Percentiles rank a stretch among this genome's conserved stretches.
phyloP scores from a whole-genome alignment of 2,329 filamentous ascomycete species.

The Neofusicoccum parvum region DNA sequence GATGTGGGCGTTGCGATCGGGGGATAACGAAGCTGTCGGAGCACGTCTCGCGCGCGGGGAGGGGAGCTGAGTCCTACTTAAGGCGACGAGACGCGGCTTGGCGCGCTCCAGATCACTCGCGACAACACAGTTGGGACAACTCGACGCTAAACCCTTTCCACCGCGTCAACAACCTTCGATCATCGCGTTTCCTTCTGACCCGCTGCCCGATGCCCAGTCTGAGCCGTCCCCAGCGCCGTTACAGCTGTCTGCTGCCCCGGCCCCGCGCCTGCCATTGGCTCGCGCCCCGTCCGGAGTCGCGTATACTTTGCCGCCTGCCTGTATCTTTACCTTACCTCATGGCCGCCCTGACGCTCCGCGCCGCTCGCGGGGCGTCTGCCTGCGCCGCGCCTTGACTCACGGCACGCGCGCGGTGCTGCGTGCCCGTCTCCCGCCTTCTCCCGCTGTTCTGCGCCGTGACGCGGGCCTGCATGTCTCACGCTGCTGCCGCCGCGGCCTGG shows the following conservation, averaged over 20 bases:
- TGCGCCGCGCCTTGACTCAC: background rate
- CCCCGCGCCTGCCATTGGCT: slow-evolving; percentile 1
- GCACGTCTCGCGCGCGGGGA: slow-evolving; percentile 21
- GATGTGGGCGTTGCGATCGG: slow-evolving; percentile 1
- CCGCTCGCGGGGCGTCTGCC: too few relatives aligned
- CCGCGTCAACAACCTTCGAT: slow-evolving; percentile 14
- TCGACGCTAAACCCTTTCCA: slow-evolving; percentile 21
- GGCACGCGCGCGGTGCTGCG: too few relatives aligned
- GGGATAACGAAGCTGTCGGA: slow-evolving; percentile 13
- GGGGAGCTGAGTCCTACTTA: slow-evolving; percentile 18
- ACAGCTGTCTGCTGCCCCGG: background rate
- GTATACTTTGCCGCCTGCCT: slow-evolving; percentile 14
- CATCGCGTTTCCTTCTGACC: slow-evolving; percentile 7
- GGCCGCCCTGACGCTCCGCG: background rate
- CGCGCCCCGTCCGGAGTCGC: background rate
- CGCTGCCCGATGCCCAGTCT: slow-evolving; percentile 7
- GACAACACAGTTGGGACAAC: slow-evolving; percentile 11
- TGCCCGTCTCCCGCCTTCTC: background rate
- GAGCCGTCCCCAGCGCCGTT: slow-evolving; percentile 5
- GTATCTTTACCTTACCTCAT: slow-evolving; percentile 20
- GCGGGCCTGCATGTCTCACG: background rate
- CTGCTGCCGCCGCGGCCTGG: background rate
- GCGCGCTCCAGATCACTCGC: slow-evolving; percentile 19
- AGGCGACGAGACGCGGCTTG: slow-evolving; percentile 19
- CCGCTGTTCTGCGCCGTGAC: background rate